Evolutionary conservation across 2,329 filamentous ascomycete genomes (phyloP).

Genomic region (Venturia effusa): DNA sequence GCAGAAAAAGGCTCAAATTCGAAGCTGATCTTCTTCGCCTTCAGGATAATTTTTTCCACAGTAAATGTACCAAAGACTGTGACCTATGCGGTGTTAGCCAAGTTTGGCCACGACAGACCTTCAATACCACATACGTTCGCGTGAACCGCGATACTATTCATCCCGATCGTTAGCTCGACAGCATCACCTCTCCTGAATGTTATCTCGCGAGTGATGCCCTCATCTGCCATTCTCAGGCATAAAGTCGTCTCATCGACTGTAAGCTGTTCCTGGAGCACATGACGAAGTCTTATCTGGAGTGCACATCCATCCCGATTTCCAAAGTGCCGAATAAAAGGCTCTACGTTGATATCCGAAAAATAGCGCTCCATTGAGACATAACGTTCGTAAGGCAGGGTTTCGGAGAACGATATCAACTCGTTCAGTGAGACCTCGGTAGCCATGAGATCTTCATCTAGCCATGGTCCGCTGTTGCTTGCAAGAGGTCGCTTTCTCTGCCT

Average conservation of each 20-base stretch:
- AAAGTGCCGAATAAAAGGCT: conserved; percentile 58
- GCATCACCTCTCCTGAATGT: conserved; percentile 45
- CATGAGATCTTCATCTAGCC: conserved; percentile 29
- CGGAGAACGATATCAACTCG: conserved; percentile 38
- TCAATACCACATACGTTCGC: conserved; percentile 26
- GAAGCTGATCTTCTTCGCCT: conserved; percentile 52
- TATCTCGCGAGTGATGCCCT: conserved; percentile 53
- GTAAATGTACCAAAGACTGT: conserved; percentile 63
- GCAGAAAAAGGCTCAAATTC: conserved; percentile 48
- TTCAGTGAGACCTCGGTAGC: conserved; percentile 26
- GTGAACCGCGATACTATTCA: conserved; percentile 41
- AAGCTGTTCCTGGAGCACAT: conserved; percentile 61
- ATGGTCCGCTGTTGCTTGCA: conserved; percentile 13
- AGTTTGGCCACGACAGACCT: conserved; percentile 22
- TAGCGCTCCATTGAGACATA: conserved; percentile 60
- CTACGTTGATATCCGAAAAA: conserved; percentile 59
- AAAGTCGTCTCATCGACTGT: conserved; percentile 54
- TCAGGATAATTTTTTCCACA: conserved; percentile 60
- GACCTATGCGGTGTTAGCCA: conserved; percentile 35
- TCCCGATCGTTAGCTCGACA: conserved; percentile 44
- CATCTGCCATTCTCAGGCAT: conserved; percentile 46
- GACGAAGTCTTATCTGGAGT: conserved; percentile 55
- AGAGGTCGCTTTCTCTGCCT: conserved; percentile 7
- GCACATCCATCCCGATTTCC: conserved; percentile 65
- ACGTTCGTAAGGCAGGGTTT: conserved; percentile 47